Conservation (phyloP, 768 basidiomycete genomes). For the Mycena belliarum region DNA sequence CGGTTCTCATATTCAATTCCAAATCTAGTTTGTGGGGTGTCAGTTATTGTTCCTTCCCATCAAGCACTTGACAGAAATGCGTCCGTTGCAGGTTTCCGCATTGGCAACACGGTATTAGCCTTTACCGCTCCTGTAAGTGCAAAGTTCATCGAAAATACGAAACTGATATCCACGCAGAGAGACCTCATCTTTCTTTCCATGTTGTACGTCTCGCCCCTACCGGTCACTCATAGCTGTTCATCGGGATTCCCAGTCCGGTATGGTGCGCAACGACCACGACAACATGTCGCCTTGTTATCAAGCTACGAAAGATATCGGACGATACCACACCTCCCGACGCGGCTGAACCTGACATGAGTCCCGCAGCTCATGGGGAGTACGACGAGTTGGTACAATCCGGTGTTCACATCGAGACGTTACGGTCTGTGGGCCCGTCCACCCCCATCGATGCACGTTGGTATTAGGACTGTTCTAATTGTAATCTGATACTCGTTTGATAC, state of each 20-base stretch:
- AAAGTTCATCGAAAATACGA: no score
- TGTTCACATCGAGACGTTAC: conserved; percentile 18
- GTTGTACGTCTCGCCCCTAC: conserved; percentile 13
- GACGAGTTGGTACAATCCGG: conserved; percentile 15
- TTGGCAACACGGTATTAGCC: conserved; percentile 17
- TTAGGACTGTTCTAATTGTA: no score
- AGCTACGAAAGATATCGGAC: conserved; percentile 10
- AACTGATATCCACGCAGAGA: not conserved
- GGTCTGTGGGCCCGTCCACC: conserved; percentile 18
- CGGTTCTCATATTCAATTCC: not conserved
- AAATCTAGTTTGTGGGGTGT: conserved; percentile 7
- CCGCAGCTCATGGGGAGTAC: conserved; percentile 7
- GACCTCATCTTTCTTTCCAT: conserved; percentile 19
- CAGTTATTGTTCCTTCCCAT: not conserved
- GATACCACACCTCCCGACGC: not conserved
- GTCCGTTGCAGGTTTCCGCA: conserved; percentile 5
- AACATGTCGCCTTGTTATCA: conserved; percentile 19
- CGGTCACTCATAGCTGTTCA: not conserved
- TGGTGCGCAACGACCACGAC: conserved; percentile 19
- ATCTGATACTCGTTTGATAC: no score
- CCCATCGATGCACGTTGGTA: conserved; percentile 10
- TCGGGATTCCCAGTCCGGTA: conserved; percentile 6
- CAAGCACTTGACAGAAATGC: not conserved
- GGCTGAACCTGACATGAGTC: not conserved
- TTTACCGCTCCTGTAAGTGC: conserved; percentile 3